Conservation (phyloP, 495 filamentous ascomycete genomes). For the Aspergillus incahuasiensis region DNA sequence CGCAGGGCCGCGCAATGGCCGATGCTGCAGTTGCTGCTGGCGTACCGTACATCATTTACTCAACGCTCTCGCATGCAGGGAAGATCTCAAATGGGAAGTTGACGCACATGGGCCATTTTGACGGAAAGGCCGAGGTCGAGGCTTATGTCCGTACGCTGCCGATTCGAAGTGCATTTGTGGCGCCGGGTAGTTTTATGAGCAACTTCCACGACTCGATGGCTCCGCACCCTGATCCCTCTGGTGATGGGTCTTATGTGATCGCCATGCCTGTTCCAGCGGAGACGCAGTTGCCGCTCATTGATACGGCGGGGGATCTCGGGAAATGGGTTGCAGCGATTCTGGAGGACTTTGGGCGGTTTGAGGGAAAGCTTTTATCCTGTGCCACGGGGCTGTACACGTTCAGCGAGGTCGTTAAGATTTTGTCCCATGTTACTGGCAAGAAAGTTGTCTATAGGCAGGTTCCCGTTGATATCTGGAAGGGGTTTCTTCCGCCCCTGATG, state of each 20-base stretch:
- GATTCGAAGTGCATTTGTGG: conserved; percentile 40
- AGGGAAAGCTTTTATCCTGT: conserved; percentile 41
- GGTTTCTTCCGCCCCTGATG: conserved; percentile 19
- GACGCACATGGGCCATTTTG: conserved; percentile 32
- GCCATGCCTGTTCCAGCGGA: conserved; percentile 20
- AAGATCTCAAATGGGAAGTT: conserved; percentile 11
- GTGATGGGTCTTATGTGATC: conserved; percentile 18
- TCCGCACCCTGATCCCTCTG: neutral
- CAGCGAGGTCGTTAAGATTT: conserved; percentile 31
- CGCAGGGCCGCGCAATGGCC: conserved; percentile 39
- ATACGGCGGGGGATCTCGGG: conserved; percentile 41
- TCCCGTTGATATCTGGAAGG: conserved; percentile 29
- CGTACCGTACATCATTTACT: conserved; percentile 48
- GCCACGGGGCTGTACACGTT: conserved; percentile 31
- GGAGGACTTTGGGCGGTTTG: conserved; percentile 41
- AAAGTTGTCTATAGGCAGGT: conserved; percentile 41
- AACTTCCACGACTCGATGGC: conserved; percentile 26
- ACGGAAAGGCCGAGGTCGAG: conserved; percentile 38
- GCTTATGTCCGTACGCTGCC: conserved; percentile 40
- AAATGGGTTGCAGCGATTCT: conserved; percentile 49
- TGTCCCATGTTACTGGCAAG: conserved; percentile 41
- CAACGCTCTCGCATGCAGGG: conserved; percentile 33
- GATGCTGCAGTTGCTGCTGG: conserved; percentile 42
- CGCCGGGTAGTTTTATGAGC: conserved; percentile 45
- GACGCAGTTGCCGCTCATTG: conserved; percentile 37